Evolutionary conservation across 106 monocot species (phyloP).

Genomic region (Xerophyta viscosa): DNA sequence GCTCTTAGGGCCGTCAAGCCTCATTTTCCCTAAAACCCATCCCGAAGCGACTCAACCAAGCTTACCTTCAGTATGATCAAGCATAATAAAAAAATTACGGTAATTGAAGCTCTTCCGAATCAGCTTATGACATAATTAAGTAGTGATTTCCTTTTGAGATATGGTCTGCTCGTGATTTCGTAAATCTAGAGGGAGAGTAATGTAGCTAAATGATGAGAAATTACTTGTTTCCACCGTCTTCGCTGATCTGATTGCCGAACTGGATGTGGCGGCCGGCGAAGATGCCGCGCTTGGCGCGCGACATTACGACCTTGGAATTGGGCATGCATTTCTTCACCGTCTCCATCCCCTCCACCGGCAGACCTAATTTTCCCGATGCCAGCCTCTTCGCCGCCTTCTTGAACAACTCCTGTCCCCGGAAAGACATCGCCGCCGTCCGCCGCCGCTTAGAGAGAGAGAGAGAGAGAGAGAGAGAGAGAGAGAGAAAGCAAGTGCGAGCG

Average conservation of each 20-base stretch:
- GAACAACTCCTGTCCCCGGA: constrained; percentile 58
- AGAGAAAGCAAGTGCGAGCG: too few species aligned
- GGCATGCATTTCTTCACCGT: constrained; percentile 55
- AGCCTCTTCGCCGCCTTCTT: constrained; percentile 60
- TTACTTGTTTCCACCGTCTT: constrained; percentile 92
- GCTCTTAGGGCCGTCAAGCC: too few species aligned
- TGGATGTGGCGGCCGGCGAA: constrained; percentile 89
- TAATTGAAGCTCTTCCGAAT: too few species aligned
- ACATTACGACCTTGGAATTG: constrained; percentile 66
- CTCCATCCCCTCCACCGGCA: constrained; percentile 34
- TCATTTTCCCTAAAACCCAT: too few species aligned
- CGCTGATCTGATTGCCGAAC: constrained; percentile 82
- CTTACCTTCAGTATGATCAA: too few species aligned
- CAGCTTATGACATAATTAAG: too few species aligned
- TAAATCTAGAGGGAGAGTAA: too few species aligned
- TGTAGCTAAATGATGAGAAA: too few species aligned
- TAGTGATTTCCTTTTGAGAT: too few species aligned
- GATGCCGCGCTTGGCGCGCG: constrained; percentile 73
- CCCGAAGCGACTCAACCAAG: too few species aligned
- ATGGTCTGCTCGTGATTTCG: too few species aligned
- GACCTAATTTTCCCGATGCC: constrained; percentile 20
- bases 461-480: constrained; percentile 1
- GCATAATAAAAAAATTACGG: too few species aligned
- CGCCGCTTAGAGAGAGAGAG: not conserved
- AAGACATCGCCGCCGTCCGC: constrained; percentile 36